Conservation (phyloP, 129 eudicot genomes). For the Erigeron canadensis region DNA sequence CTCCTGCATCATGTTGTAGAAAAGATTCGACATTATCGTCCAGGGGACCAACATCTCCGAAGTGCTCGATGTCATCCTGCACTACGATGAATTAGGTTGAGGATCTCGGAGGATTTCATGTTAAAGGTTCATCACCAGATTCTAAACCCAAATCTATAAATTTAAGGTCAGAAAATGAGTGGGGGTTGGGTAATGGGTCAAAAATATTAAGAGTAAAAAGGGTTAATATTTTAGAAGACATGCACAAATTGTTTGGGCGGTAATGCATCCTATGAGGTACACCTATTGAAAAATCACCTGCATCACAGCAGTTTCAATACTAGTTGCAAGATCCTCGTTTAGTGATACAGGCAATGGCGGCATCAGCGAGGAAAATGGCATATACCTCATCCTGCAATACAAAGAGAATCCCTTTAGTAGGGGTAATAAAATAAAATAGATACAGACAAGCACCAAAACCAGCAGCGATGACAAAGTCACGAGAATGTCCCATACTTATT, state of each 20-base stretch:
- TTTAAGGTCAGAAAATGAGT: neutral
- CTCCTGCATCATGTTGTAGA: conserved; percentile 85
- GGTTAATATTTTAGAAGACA: neutral
- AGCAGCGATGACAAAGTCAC: neutral
- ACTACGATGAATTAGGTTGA: conserved; percentile 27
- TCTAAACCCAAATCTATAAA: conserved; percentile 5
- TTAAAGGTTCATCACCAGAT: conserved; percentile 4
- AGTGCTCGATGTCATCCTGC: conserved; percentile 92
- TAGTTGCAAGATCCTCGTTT: conserved; percentile 65
- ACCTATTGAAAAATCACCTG: too few relatives aligned
- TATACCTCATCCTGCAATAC: conserved; percentile 69
- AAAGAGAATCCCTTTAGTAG: conserved; percentile 1
- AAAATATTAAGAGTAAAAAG: neutral
- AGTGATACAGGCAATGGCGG: conserved; percentile 67
- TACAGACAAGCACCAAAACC: neutral
- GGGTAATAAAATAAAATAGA: neutral
- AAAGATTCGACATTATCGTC: conserved; percentile 96
- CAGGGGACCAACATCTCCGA: conserved; percentile 76
- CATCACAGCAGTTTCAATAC: too few relatives aligned
- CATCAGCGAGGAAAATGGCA: too few relatives aligned
- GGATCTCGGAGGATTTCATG: conserved; percentile 20
- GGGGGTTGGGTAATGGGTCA: neutral
- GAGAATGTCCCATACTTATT: conserved; percentile 45
- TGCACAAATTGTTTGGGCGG: too few relatives aligned
- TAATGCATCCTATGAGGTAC: too few relatives aligned